A percentile compares a stretch with the other conserved stretches of the same genome.
These are phyloP conservation scores for Rhodocollybia butyracea DNA, from an alignment of 768 basidiomycete species.

Conservation along the genomic window DNA sequence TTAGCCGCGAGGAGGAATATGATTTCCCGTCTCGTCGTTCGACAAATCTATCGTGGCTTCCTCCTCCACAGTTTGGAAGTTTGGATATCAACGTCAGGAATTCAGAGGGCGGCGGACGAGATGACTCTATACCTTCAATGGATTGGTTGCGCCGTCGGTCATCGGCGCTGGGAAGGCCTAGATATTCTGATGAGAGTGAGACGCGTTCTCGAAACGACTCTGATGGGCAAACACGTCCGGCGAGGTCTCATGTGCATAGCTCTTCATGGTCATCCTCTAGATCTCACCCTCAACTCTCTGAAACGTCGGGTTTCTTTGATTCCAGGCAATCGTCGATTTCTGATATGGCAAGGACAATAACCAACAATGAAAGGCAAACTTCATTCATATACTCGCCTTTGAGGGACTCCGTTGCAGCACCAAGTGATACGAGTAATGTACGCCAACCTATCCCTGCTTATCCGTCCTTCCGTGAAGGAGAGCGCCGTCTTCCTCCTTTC, in stretches of 20 bases:
- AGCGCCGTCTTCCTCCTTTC: constrained; percentile 10
- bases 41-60: constrained; percentile 4
- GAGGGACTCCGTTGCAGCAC: no score
- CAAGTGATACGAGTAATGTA: not conserved
- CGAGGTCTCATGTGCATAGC: not conserved
- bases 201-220: not conserved
- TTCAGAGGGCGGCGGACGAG: not conserved
- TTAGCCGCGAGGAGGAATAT: not conserved
- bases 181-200: not conserved
- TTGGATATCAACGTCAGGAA: not conserved
- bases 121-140: not conserved
- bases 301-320: constrained; percentile 4
- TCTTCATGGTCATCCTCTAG: constrained; percentile 4
- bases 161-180: not conserved
- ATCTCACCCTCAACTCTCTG: not conserved
- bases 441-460: not conserved
- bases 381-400: not conserved
- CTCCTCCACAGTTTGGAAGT: constrained; percentile 1
- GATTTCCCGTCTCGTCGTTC: not conserved
- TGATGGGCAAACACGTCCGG: not conserved
- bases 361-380: constrained; percentile 7
- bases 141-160: constrained; percentile 3
- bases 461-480: not conserved
- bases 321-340: constrained; percentile 12
- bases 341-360: constrained; percentile 18